Evolutionary conservation across 257 asterid species (phyloP), one percentile per base, ranked within the genome.

Genomic region (Perilla frutescens): DNA sequence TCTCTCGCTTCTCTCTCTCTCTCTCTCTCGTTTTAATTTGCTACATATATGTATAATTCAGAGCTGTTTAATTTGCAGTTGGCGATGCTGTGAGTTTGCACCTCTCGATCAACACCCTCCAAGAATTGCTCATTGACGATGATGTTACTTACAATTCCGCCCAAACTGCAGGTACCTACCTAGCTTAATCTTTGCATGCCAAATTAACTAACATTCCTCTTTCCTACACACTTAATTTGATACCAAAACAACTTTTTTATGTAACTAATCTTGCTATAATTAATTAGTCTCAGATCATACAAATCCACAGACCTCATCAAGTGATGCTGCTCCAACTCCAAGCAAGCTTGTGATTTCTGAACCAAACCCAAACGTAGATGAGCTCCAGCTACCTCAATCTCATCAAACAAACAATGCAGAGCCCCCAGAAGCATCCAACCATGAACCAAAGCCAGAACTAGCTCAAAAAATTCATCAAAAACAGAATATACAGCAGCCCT

Each of bases 1-100:
- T 36, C 44, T 36, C 44, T 32, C 49, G 26, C 80, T 85, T 85
- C 26, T 29, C 32, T 67, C 15, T 32, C 40, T n/a, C 31, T 45
- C 8, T 9, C 31, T 44, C 53, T 40, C 9, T 49, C 49, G 8
- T 9, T 54, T 45, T 0, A 41, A 10, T 44, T 62, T 54, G 29
- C 4, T 3, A 4, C 1, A 15, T 4, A 4, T 40, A 6, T 20
- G 4, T 43, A 6, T 4, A 4, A 15, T 15, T 62, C 44, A 41
- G 44, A 6, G 1, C 3, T 43, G 7, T 34, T n/a, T 54, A 65
- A 12, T 7, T 32, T 72, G 50, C 83, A 83, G 89, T 73, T 84
- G 87, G 80, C 7, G 79, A 81, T 77, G 81, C 82, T 6, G 67
- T 81, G 57, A 76, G 75, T 60, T 51, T 85, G 82, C 80, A 82